phyloP scores from a whole-genome alignment of 2,329 filamentous ascomycete species.

The Aspergillus pseudotamarii region DNA sequence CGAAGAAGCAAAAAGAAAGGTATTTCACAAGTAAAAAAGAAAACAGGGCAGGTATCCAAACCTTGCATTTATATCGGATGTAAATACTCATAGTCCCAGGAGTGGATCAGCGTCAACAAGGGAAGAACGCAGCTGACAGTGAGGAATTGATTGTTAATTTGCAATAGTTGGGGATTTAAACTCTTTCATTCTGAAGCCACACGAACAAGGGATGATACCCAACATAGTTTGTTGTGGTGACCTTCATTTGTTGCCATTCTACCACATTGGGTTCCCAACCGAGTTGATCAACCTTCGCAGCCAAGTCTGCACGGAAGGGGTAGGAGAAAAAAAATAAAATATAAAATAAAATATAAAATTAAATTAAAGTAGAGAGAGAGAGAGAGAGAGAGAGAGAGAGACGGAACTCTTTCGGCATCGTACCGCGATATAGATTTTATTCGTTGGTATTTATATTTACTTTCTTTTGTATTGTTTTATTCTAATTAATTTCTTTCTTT shows the following conservation, averaged over 20 bases:
- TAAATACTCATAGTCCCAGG: constrained; percentile 12
- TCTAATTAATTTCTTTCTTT: background rate
- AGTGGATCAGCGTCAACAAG: constrained; percentile 16
- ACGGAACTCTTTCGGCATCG: background rate
- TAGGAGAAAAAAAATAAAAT: background rate
- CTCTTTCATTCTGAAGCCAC: constrained; percentile 12
- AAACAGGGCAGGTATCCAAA: constrained; percentile 4
- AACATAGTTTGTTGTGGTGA: background rate
- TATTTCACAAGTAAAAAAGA: background rate
- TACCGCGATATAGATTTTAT: background rate
- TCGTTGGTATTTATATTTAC: background rate
- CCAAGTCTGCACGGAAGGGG: background rate
- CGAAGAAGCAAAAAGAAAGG: constrained; percentile 3
- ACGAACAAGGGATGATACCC: constrained; percentile 6
- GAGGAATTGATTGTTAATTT: background rate
- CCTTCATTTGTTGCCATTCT: background rate
- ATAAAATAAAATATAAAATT: background rate
- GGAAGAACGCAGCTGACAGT: background rate
- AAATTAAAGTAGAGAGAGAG: too few relatives aligned
- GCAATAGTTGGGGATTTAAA: constrained; percentile 2
- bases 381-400: too few relatives aligned
- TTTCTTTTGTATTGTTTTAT: background rate
- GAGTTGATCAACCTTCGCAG: background rate
- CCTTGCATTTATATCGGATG: constrained; percentile 19
- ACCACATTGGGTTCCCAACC: background rate